A percentile compares a stretch with the other conserved stretches of the same genome.
These are phyloP conservation scores for Corchorus olitorius DNA, from an alignment of 345 rosid species.

Conservation along the genomic window DNA sequence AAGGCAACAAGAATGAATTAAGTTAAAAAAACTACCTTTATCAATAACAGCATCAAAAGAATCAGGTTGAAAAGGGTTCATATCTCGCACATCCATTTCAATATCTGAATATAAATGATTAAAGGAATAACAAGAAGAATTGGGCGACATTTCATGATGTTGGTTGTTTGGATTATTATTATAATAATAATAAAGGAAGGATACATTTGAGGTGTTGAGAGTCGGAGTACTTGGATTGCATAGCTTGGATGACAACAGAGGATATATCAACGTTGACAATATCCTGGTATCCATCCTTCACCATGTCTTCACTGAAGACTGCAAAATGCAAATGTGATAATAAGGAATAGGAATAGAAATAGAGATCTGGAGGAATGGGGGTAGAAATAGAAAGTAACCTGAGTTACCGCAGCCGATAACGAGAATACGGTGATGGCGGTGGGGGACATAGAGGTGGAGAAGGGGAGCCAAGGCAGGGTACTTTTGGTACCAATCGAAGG, in stretches of 20 bases:
- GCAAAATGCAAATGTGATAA: slow-evolving; percentile 10
- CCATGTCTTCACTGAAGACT: slow-evolving; percentile 85
- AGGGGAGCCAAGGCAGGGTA: slow-evolving; percentile 79
- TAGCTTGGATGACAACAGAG: slow-evolving; percentile 67
- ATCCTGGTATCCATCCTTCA: slow-evolving; percentile 77
- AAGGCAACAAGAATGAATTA: no score
- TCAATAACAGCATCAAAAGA: slow-evolving; percentile 80
- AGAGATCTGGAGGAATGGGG: background rate
- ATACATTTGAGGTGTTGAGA: slow-evolving; percentile 75
- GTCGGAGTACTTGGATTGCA: slow-evolving; percentile 56
- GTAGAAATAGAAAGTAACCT: slow-evolving; percentile 37
- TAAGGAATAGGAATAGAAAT: background rate
- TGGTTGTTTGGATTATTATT: background rate
- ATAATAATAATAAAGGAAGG: background rate
- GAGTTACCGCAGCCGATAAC: slow-evolving; percentile 93
- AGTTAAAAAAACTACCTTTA: slow-evolving; percentile 50
- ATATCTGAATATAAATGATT: slow-evolving; percentile 45
- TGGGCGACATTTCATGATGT: background rate
- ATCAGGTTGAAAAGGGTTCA: slow-evolving; percentile 58
- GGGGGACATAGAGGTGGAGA: slow-evolving; percentile 68
- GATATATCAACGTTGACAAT: slow-evolving; percentile 81
- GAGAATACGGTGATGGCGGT: slow-evolving; percentile 54
- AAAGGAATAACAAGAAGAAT: background rate
- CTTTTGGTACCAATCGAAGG: slow-evolving; percentile 95
- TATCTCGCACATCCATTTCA: slow-evolving; percentile 79